Percentiles rank a stretch among this genome's conserved stretches.
phyloP scores from a whole-genome alignment of 2,329 filamentous ascomycete species.

The Neopestalotiopsis clavispora region DNA sequence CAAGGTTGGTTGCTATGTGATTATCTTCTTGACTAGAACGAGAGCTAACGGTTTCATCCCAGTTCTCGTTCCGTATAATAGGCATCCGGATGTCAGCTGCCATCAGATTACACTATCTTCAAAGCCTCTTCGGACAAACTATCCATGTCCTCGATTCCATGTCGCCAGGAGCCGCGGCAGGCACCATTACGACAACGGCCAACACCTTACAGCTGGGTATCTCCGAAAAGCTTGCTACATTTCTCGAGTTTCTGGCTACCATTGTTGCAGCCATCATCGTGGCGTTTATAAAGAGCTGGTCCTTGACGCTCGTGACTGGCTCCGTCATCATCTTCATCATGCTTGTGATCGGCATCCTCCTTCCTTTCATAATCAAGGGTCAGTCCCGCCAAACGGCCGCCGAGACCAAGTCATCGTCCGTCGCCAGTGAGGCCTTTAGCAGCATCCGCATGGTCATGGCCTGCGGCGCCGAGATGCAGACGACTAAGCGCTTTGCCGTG shows the following conservation, averaged over 20 bases:
- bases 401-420: constrained; percentile 61
- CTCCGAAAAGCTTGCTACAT: constrained; percentile 65
- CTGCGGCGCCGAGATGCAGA: constrained; percentile 63
- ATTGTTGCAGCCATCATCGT: constrained; percentile 58
- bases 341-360: constrained; percentile 49
- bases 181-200: constrained; percentile 67
- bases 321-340: constrained; percentile 61
- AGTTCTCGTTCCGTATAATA: constrained; percentile 66
- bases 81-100: constrained; percentile 66
- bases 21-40: background rate
- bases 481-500: constrained; percentile 56
- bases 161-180: constrained; percentile 64
- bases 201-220: constrained; percentile 70
- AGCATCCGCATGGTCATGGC: constrained; percentile 67
- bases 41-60: background rate
- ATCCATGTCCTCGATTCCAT: constrained; percentile 72
- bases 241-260: constrained; percentile 60
- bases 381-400: constrained; percentile 51
- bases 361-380: constrained; percentile 62
- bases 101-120: constrained; percentile 68
- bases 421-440: constrained; percentile 65
- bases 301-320: constrained; percentile 62
- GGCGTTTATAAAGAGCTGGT: constrained; percentile 63
- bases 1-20: constrained; percentile 44
- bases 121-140: constrained; percentile 66